Evolutionary conservation across 2,329 filamentous ascomycete species (phyloP).

Genomic region (Zymoseptoria crescenta): DNA sequence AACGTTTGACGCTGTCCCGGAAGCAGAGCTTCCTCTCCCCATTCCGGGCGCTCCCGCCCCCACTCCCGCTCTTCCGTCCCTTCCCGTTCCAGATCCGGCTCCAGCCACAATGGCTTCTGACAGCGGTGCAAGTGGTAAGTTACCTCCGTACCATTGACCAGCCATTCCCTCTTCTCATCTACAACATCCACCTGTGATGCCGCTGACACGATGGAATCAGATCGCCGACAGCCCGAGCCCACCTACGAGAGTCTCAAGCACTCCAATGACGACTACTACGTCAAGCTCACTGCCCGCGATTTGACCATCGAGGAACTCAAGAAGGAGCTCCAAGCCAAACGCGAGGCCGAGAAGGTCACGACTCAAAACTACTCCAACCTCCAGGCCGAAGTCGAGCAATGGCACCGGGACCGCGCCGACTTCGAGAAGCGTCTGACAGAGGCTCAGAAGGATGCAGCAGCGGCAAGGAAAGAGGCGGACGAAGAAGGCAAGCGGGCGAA

Average conservation of each 20-base stretch:
- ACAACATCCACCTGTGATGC: not conserved
- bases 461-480: not conserved
- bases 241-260: not conserved
- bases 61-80: not conserved
- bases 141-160: not conserved
- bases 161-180: not conserved
- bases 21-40: not conserved
- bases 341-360: not conserved
- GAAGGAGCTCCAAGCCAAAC: not conserved
- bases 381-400: not conserved
- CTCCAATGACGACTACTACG: conserved; percentile 3
- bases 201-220: conserved; percentile 1
- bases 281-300: conserved; percentile 3
- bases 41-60: not conserved
- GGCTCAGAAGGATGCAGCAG: not conserved
- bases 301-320: not conserved
- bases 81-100: not conserved
- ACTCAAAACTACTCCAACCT: not conserved
- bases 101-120: not conserved
- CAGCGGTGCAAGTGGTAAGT: not conserved
- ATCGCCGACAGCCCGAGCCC: not conserved
- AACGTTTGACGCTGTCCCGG: not conserved
- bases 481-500: not conserved
- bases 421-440: not conserved
- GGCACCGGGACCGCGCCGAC: not conserved